These are phyloP conservation scores for Solanum ahanhuiri DNA, from an alignment of 257 asterid species.

Conservation along the genomic window DNA sequence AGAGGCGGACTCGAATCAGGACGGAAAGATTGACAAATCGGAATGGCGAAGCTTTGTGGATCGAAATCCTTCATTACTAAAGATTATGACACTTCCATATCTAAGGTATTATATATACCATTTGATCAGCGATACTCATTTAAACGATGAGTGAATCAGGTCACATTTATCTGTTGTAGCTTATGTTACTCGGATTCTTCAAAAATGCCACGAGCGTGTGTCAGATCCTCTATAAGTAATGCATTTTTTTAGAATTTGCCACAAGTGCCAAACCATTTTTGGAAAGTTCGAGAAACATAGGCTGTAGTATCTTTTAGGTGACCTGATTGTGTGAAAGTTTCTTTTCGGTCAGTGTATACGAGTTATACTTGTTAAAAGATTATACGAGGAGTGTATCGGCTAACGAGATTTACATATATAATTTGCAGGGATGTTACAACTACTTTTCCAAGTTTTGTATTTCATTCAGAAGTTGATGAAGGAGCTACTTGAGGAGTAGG, in stretches of 20 bases:
- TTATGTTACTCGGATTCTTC: not conserved
- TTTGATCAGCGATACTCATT: not conserved
- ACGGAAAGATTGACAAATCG: slow-evolving; percentile 81
- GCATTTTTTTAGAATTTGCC: not conserved
- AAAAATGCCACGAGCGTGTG: not conserved
- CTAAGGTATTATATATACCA: slow-evolving; percentile 41
- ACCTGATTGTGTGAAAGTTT: not conserved
- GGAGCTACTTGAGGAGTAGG: not conserved
- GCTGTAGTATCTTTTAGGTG: not conserved
- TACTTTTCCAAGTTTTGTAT: slow-evolving; percentile 3
- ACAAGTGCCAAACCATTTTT: not conserved
- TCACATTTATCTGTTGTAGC: not conserved
- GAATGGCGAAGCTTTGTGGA: slow-evolving; percentile 82
- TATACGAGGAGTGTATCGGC: not conserved
- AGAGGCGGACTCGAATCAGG: slow-evolving; percentile 76
- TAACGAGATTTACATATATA: not conserved
- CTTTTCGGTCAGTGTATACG: not conserved
- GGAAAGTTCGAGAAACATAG: not conserved
- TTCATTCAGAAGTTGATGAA: slow-evolving; percentile 3
- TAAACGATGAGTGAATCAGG: not conserved
- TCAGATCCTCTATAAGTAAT: not conserved
- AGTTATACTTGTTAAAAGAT: not conserved
- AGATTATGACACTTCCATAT: slow-evolving; percentile 93
- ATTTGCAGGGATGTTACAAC: not conserved
- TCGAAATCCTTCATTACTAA: slow-evolving; percentile 77